Conservation (phyloP, 1,139 yeast species). For the Diutina scorzettiae region DNA sequence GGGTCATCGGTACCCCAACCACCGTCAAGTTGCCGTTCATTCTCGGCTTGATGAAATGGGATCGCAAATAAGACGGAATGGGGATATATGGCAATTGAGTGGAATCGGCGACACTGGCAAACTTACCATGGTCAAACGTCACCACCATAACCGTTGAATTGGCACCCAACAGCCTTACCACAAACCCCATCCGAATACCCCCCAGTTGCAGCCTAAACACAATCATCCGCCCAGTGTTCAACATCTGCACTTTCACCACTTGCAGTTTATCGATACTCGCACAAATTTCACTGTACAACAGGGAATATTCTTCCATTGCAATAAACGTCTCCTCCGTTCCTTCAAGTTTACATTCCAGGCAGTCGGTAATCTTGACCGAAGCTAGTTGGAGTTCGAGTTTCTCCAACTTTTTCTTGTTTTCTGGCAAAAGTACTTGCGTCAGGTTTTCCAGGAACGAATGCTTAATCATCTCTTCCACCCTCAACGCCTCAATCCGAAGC, state of each 20-base stretch:
- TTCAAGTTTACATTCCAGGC: slow-evolving; percentile 23
- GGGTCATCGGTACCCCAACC: slow-evolving; percentile 32
- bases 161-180: slow-evolving; percentile 28
- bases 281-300: slow-evolving; percentile 32
- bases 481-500: slow-evolving; percentile 82
- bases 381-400: slow-evolving; percentile 37
- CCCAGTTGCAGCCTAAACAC: slow-evolving; percentile 40
- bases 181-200: slow-evolving; percentile 40
- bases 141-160: slow-evolving; percentile 22
- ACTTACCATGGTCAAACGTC: slow-evolving; percentile 34
- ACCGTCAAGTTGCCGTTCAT: slow-evolving; percentile 25
- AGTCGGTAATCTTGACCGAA: slow-evolving; percentile 15
- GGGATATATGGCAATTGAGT: slow-evolving; percentile 46
- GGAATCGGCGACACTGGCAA: slow-evolving; percentile 17
- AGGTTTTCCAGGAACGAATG: slow-evolving; percentile 90
- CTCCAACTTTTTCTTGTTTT: slow-evolving; percentile 60
- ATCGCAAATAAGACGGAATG: slow-evolving; percentile 15
- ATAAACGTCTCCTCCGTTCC: slow-evolving; percentile 35
- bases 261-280: slow-evolving; percentile 36
- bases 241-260: slow-evolving; percentile 28
- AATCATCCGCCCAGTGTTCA: slow-evolving; percentile 48
- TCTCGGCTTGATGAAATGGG: slow-evolving; percentile 18
- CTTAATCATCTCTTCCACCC: slow-evolving; percentile 95
- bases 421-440: slow-evolving; percentile 76
- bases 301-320: slow-evolving; percentile 32